Base-by-base conservation (phyloP, 192 early-diverging fungal species). In the Chytriomyces sp. region DNA sequence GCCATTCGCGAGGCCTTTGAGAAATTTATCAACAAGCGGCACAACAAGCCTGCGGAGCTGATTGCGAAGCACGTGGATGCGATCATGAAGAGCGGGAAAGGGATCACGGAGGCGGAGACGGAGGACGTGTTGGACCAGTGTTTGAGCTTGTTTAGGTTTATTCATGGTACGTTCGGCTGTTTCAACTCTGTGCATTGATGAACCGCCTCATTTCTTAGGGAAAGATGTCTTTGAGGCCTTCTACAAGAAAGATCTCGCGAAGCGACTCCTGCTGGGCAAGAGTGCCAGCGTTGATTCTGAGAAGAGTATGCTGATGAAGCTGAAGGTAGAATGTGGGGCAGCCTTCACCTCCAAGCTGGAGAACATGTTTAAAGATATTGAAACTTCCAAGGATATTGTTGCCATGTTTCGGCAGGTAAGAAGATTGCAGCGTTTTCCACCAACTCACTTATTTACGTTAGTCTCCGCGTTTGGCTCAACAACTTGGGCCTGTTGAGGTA, bases 221-320 rank as follows among this genome's bases (percentile, higher is more conserved):
- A 99, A 98, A 75, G 98, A 99, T 74, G 85, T 96, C 8, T 99
- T 99, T 80, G 96, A 98, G 77, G 93, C 91, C 7, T 98, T 94
- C 67, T 99, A 98, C 80, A 96, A 94, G 52, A 88, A 91, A 19
- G 90, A 94, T 62, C 77, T 99, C 52, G 93, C 96, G 26, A 96
- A 94, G 70, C 84, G 98, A 26, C 83, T 74, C 10, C 77, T 99
- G 17, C 77, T 92, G 14, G 85, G 85, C 52, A 90, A 88, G 67
- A 93, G 89, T 81, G 83, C 90, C 7, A 93, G 92, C 14, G 84
- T 86, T 5, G 98, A 98, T 61, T 81, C 92, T 8, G 98, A 99
- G 74, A 92, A 90, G 62, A 88, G 86, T 68, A 93, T 98, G 87
- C 64, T 98, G 39, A 77, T 82, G 33, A 93, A 91, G 73, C 81